Evolutionary conservation across 176 grass and related monocot species (phyloP), one percentile per base, ranked within the genome.

Genomic region (Lolium rigidum): DNA sequence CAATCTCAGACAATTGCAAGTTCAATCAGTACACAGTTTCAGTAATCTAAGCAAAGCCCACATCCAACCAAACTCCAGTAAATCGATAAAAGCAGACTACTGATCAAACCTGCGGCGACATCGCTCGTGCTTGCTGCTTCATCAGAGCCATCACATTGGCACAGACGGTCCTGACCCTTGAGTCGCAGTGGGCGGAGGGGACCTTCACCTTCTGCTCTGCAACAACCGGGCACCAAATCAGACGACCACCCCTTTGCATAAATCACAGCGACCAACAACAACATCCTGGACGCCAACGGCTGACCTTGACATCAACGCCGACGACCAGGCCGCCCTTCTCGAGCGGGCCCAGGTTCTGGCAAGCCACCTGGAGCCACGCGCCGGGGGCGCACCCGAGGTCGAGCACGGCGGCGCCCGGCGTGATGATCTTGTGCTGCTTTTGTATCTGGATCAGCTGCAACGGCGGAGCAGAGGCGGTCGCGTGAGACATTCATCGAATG

Each of bases 201-300:
- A 92, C 92, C 70, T 98, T 95, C 74, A 98, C 90, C 74, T 92
- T 93, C 96, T 98, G 91, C 74, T 92, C 89, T 90, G 77, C 80
- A 92, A 81, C 86, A 97, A 67, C 22, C 28, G 25, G 58, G 78
- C 11, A 61, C 28, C 41, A 22, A 70, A 83, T 86, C 48, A 94
- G 82, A 47, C 44, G 41, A 7, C 41, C 41, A 43, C 8, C 41
- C 41, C 41, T 6, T 43, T 43, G 6, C 4, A 43, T 8, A 43
- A 43, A 43, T 43, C 41, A 43, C 66, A 15, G 57, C 10, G 82
- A 88, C 0, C 4, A 79, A 11, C 8, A 74, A 79, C 18, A 4
- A 62, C 68, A 63, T 28, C 41, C 82, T 49, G 28, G 66, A n/a
- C 48, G 7, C 24, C 46, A 2, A 9, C 7, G 35, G 65, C 63